Evolutionary conservation across 2,329 filamentous ascomycete species (phyloP), one percentile per base, ranked within the genome.

Genomic region (Rhynchosporium agropyri): DNA sequence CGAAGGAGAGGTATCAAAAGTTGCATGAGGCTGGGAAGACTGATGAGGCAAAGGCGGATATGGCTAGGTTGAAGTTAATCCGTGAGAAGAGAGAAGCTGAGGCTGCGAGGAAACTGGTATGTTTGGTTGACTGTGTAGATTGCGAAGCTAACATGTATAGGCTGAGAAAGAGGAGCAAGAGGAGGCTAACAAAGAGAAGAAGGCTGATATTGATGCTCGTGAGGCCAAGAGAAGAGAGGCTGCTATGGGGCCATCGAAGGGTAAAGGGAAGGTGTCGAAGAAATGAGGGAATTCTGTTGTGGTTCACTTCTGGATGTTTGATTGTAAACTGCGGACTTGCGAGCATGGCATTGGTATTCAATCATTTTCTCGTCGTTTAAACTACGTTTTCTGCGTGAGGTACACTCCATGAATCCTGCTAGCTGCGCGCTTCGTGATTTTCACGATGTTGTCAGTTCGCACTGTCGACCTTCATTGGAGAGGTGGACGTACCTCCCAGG

Each of bases 1-100:
- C 91, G 36, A 93, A 92, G 76, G 93, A 97, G 81, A 84, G 88
- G 69, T 97, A 97, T 74, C 85, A 92, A 81, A 96, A 96, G 79
- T 77, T 97, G 71, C 94, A 97, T 73, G 91, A 92, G 62, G 90
- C 92, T 74, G 94, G 94, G 73, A 98, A 98, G 86, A 98, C 95
- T 50, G 95, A 99, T 65, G 91, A 97, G 82, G 93, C 94, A 54
- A 89, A 91, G 76, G 89, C 91, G 4, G 95, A 99, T 77, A 74
- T 98, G 70, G 94, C 92, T 63, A 85, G 95, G 61, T 79, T 99
- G 73, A 87, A 82, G 76, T 75, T 94, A 64, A 92, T 99, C 69
- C 86, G 88, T 54, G 91, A 97, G 82, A 89, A 92, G 79, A 86
- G 95, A 67, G 93, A 91, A 72, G 88, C 89, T 26, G 94, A 96